These are phyloP conservation scores for Boletus huronensis DNA, from an alignment of 768 basidiomycete genomes.

Conservation along the genomic window DNA sequence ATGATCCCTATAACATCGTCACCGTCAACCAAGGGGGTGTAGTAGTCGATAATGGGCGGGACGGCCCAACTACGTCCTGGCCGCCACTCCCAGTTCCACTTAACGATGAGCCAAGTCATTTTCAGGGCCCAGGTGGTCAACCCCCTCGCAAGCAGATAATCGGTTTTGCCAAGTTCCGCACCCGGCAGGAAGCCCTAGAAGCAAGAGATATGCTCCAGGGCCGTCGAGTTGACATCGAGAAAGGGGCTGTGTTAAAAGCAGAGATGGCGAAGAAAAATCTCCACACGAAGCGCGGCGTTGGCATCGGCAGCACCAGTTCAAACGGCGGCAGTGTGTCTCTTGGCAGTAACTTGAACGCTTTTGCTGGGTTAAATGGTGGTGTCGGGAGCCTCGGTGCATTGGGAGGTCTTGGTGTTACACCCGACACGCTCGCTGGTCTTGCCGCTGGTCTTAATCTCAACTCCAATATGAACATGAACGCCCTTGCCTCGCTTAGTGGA, in stretches of 20 bases:
- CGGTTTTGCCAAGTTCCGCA: conserved; percentile 94
- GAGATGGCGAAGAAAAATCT: conserved; percentile 99
- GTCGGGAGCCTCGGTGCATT: conserved; percentile 28
- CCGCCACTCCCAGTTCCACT: conserved; percentile 38
- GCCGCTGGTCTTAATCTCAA: conserved; percentile 31
- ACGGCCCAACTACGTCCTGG: conserved; percentile 72
- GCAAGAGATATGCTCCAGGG: conserved; percentile 90
- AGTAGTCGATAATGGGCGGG: conserved; percentile 73
- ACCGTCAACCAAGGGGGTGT: conserved; percentile 81
- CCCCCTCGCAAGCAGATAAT: conserved; percentile 93
- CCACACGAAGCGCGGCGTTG: conserved; percentile 89
- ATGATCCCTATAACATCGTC: conserved; percentile 82
- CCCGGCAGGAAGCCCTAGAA: conserved; percentile 79
- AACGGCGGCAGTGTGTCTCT: conserved; percentile 29
- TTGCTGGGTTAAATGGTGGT: conserved; percentile 24
- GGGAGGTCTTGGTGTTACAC: conserved; percentile 25
- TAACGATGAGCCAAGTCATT: conserved; percentile 33
- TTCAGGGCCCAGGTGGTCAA: conserved; percentile 30
- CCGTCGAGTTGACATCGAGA: conserved; percentile 86
- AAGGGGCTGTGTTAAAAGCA: conserved; percentile 89
- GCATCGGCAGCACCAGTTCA: conserved; percentile 45
- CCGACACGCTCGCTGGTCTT: conserved; percentile 28
- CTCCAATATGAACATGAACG: conserved; percentile 25
- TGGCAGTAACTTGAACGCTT: conserved; percentile 24
- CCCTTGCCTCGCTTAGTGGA: conserved; percentile 23